A percentile compares a stretch with the other conserved stretches of the same genome.
These are phyloP conservation scores for Termitomyces sp. DNA, from an alignment of 768 basidiomycete species.

Conservation along the genomic window DNA sequence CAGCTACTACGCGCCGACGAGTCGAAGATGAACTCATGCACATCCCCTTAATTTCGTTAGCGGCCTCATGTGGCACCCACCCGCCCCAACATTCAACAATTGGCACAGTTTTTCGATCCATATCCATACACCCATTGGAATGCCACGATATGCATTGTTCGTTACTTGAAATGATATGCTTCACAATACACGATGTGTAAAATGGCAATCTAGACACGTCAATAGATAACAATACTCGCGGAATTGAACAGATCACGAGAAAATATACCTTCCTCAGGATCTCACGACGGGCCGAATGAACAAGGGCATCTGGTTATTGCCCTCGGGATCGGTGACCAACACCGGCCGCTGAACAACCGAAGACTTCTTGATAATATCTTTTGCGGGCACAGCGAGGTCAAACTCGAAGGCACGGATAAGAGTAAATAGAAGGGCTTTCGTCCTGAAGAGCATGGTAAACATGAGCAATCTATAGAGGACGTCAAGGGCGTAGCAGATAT, in stretches of 20 bases:
- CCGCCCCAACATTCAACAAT: too few species aligned
- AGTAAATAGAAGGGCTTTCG: constrained; percentile 37
- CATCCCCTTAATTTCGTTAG: too few species aligned
- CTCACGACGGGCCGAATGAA: constrained; percentile 22
- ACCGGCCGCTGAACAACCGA: constrained; percentile 41
- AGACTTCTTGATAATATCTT: constrained; percentile 34
- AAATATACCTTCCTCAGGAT: not conserved
- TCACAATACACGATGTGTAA: too few species aligned
- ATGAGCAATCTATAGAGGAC: not conserved
- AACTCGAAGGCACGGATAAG: constrained; percentile 49
- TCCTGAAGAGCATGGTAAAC: constrained; percentile 23
- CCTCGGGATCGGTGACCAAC: constrained; percentile 29
- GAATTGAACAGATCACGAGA: not conserved
- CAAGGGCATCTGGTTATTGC: constrained; percentile 39
- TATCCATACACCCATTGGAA: too few species aligned
- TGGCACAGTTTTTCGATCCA: too few species aligned
- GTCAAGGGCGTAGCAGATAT: not conserved
- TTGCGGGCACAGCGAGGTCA: constrained; percentile 43
- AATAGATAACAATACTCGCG: not conserved
- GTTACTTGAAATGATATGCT: too few species aligned
- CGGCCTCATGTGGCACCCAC: too few species aligned
- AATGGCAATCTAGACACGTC: not conserved
- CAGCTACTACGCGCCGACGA: too few species aligned
- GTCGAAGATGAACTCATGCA: too few species aligned
- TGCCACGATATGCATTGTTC: too few species aligned